phyloP scores from a whole-genome alignment of 1,284 basidiomycete genomes.

The Malassezia psittaci region DNA sequence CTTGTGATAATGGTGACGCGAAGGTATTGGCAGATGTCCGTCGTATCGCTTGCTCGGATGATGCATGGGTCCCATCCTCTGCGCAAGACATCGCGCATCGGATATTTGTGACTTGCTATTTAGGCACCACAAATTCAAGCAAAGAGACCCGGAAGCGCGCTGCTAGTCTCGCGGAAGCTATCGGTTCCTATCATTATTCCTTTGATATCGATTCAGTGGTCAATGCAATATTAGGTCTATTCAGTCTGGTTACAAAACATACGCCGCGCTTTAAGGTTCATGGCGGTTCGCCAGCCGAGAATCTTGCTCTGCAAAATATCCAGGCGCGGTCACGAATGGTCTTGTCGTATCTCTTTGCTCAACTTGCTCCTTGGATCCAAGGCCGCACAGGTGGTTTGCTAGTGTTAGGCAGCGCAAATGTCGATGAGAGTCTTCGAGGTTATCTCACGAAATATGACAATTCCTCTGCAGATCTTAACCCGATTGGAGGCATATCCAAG shows the following conservation, averaged over 20 bases:
- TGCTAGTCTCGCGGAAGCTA: constrained; percentile 71
- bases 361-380: constrained; percentile 83
- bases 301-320: constrained; percentile 93
- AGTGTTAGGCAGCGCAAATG: constrained; percentile 91
- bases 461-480: constrained; percentile 76
- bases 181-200: constrained; percentile 67
- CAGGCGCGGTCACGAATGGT: constrained; percentile 93
- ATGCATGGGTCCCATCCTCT: constrained; percentile 70
- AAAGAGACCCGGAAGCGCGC: constrained; percentile 75
- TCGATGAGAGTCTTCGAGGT: constrained; percentile 82
- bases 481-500: constrained; percentile 95
- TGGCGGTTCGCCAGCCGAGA: constrained; percentile 78
- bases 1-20: constrained; percentile 56
- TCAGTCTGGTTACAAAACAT: constrained; percentile 68
- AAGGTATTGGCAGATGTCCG: constrained; percentile 85
- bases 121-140: constrained; percentile 95
- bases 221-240: constrained; percentile 69
- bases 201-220: constrained; percentile 93
- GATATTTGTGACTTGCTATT: constrained; percentile 96
- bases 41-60: constrained; percentile 70
- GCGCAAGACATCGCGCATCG: constrained; percentile 72
- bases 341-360: constrained; percentile 91
- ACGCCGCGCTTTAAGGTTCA: constrained; percentile 77
- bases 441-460: constrained; percentile 96
- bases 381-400: constrained; percentile 74